Percentiles rank a stretch among this genome's conserved stretches.
Evolutionary conservation across 148 eudicot species (phyloP).

Genomic region (Rhododendron ferrugineum): DNA sequence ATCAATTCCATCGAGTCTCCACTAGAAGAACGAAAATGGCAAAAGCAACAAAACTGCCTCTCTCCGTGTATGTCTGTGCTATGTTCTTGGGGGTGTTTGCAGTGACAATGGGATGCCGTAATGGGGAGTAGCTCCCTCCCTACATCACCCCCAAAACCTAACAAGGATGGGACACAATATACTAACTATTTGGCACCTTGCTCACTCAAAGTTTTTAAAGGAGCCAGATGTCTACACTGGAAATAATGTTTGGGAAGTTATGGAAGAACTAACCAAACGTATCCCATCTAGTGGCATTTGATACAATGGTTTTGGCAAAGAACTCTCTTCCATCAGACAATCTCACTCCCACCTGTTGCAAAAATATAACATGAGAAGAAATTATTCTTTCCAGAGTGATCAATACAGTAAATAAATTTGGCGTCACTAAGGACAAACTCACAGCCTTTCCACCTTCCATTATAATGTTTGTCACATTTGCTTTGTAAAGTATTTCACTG

Average conservation of each 20-base stretch:
- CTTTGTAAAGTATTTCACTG: constrained; percentile 87
- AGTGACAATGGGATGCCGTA: too few species aligned
- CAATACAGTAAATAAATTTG: not conserved
- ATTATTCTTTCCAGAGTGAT: not conserved
- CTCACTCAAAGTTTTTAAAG: not conserved
- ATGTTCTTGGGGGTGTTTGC: not conserved
- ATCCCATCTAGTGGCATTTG: constrained; percentile 99
- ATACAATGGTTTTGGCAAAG: constrained; percentile 75
- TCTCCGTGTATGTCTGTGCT: not conserved
- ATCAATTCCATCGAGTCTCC: not conserved
- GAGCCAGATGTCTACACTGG: not conserved
- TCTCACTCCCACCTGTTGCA: constrained; percentile 69
- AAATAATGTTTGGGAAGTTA: not conserved
- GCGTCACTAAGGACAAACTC: constrained; percentile 25
- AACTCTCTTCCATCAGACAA: constrained; percentile 81
- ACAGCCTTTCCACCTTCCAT: constrained; percentile 82
- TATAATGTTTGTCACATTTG: constrained; percentile 75
- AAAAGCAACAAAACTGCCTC: not conserved
- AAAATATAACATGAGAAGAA: constrained; percentile 10
- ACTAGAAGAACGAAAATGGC: not conserved
- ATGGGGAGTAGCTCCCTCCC: not conserved
- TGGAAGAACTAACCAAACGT: constrained; percentile 72
- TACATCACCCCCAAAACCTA: not conserved
- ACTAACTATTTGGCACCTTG: not conserved
- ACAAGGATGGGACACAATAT: not conserved